Conservation (phyloP, 75 land plant species). For the Isoetes taiwanensis region DNA sequence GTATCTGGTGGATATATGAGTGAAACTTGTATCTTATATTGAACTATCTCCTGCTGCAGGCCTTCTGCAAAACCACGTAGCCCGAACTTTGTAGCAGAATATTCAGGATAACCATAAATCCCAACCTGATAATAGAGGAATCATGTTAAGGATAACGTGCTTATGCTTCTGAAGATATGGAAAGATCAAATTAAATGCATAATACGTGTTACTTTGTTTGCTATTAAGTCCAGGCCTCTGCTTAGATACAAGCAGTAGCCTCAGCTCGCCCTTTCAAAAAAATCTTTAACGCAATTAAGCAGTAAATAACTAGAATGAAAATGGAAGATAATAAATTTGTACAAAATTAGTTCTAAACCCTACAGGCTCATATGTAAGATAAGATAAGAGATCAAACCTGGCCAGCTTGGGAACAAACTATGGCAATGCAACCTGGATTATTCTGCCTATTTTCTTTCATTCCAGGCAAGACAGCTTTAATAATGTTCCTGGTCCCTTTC, state of each 20-base stretch:
- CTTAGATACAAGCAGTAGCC: no score
- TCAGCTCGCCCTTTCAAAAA: no score
- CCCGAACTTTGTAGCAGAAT: conserved; percentile 72
- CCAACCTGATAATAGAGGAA: conserved; percentile 48
- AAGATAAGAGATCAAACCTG: no score
- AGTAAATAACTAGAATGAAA: no score
- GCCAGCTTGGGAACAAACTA: conserved; percentile 79
- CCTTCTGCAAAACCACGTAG: conserved; percentile 66
- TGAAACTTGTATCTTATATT: conserved; percentile 49
- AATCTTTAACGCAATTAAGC: no score
- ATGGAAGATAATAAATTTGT: no score
- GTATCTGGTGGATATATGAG: conserved; percentile 87
- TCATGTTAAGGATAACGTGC: neutral
- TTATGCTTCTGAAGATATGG: no score
- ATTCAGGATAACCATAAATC: conserved; percentile 75
- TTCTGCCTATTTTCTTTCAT: conserved; percentile 35
- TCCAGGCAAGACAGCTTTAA: conserved; percentile 71
- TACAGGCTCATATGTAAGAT: no score
- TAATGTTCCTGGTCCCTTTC: conserved; percentile 53
- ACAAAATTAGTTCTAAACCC: no score
- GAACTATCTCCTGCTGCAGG: conserved; percentile 67
- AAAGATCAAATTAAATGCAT: no score
- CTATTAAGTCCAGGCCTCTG: no score
- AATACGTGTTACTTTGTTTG: no score
- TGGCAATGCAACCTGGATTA: conserved; percentile 45